Evolutionary conservation across 2,329 filamentous ascomycete genomes (phyloP).

Genomic region (Cladophialophora psammophila): DNA sequence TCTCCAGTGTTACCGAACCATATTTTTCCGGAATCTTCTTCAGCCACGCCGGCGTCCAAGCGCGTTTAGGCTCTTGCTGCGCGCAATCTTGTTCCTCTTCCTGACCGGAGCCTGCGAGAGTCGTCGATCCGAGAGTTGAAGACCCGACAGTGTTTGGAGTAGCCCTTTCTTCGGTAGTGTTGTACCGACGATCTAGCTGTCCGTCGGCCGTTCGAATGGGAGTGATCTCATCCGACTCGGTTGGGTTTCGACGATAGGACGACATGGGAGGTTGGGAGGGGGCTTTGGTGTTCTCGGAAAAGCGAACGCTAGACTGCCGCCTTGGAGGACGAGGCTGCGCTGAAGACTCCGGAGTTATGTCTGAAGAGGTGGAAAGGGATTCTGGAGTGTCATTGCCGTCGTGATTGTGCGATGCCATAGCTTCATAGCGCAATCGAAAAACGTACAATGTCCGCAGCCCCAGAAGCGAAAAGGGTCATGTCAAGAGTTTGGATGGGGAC

Average conservation of each 20-base stretch:
- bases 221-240: slow-evolving; percentile 36
- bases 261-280: slow-evolving; percentile 35
- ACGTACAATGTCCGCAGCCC: slow-evolving; percentile 10
- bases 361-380: slow-evolving; percentile 21
- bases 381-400: slow-evolving; percentile 20
- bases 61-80: slow-evolving; percentile 28
- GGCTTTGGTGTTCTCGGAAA: slow-evolving; percentile 34
- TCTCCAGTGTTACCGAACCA: slow-evolving; percentile 69
- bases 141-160: slow-evolving; percentile 9
- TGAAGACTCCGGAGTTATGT: slow-evolving; percentile 4
- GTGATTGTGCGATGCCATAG: slow-evolving; percentile 29
- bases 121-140: slow-evolving; percentile 8
- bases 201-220: slow-evolving; percentile 37
- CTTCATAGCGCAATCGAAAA: neutral
- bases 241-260: slow-evolving; percentile 22
- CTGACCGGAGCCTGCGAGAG: slow-evolving; percentile 1
- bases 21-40: slow-evolving; percentile 63
- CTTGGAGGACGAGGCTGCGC: slow-evolving; percentile 10
- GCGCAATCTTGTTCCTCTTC: slow-evolving; percentile 15
- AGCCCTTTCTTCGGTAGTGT: slow-evolving; percentile 28
- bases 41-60: slow-evolving; percentile 51
- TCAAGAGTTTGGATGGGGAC: neutral
- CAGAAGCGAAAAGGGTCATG: neutral
- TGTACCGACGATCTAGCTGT: slow-evolving; percentile 33
- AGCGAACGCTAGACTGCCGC: slow-evolving; percentile 35